Evolutionary conservation across 805 yeast species (phyloP).

Genomic region (Geotrichum ghanense): DNA sequence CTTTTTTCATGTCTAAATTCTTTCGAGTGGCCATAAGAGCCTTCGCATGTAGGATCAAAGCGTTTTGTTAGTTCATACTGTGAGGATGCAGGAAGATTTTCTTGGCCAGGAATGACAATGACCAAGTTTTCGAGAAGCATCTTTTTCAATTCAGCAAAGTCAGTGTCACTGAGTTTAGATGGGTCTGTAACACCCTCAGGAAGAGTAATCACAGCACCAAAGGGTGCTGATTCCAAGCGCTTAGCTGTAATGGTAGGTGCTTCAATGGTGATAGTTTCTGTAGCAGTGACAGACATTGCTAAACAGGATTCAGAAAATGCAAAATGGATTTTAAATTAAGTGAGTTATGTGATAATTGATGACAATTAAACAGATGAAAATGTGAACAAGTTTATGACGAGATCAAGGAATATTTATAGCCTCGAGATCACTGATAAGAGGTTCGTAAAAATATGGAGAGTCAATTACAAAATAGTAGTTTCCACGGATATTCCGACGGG

Average conservation of each 20-base stretch:
- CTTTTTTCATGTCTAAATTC: conserved; percentile 55
- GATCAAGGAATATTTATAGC: too few species aligned
- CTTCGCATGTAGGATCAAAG: conserved; percentile 63
- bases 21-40: conserved; percentile 78
- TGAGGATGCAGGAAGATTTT: conserved; percentile 55
- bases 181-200: conserved; percentile 73
- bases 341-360: too few species aligned
- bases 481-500: too few species aligned
- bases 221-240: conserved; percentile 40
- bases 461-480: too few species aligned
- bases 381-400: too few species aligned
- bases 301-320: not conserved
- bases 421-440: too few species aligned
- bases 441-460: too few species aligned
- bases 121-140: conserved; percentile 65
- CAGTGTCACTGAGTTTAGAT: conserved; percentile 48
- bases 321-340: too few species aligned
- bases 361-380: too few species aligned
- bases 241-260: conserved; percentile 21
- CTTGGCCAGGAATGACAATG: conserved; percentile 62
- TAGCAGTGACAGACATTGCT: not conserved
- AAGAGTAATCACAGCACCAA: conserved; percentile 58
- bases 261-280: not conserved
- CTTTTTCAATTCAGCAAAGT: conserved; percentile 47
- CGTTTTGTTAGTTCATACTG: conserved; percentile 68